Percentiles rank a stretch among this genome's conserved stretches.
phyloP scores from a whole-genome alignment of 352 stramenopile species.

The Globisporangium alternatum region DNA sequence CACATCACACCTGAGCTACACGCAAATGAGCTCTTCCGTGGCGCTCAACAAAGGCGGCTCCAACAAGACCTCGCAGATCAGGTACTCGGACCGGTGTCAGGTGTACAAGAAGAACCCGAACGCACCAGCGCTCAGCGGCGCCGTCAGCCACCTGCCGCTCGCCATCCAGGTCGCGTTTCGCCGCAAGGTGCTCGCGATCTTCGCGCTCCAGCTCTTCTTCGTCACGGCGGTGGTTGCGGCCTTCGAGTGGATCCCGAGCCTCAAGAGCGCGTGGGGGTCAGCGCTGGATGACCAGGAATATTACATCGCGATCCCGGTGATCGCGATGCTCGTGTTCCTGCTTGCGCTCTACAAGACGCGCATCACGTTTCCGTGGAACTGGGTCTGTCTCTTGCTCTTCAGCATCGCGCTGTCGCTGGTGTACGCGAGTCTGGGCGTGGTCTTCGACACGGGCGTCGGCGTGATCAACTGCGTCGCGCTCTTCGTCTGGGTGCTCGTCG shows the following conservation, averaged over 20 bases:
- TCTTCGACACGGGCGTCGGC: slow-evolving; percentile 18
- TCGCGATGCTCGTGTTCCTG: slow-evolving; percentile 1
- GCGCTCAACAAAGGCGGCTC: neutral
- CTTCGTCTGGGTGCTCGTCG: slow-evolving; percentile 16
- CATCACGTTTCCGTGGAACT: slow-evolving; percentile 15
- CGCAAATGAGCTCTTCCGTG: neutral
- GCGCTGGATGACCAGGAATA: neutral
- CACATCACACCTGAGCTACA: neutral
- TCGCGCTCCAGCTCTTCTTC: slow-evolving; percentile 10
- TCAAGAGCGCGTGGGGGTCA: neutral
- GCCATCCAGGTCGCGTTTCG: neutral
- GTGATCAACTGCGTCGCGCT: slow-evolving; percentile 21
- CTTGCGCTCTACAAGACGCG: slow-evolving; percentile 2
- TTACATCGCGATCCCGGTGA: neutral
- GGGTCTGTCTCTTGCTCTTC: slow-evolving; percentile 21
- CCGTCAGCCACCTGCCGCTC: neutral
- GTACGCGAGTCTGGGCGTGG: slow-evolving; percentile 17
- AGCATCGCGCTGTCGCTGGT: slow-evolving; percentile 13
- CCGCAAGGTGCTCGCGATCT: slow-evolving; percentile 5
- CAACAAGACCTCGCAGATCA: neutral
- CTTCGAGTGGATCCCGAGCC: neutral
- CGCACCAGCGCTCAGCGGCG: neutral
- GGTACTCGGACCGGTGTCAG: neutral
- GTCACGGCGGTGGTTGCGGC: neutral
- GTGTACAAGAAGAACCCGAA: neutral